Evolutionary conservation across 1,284 basidiomycete species (phyloP).

Genomic region (Ganoderma sp.): DNA sequence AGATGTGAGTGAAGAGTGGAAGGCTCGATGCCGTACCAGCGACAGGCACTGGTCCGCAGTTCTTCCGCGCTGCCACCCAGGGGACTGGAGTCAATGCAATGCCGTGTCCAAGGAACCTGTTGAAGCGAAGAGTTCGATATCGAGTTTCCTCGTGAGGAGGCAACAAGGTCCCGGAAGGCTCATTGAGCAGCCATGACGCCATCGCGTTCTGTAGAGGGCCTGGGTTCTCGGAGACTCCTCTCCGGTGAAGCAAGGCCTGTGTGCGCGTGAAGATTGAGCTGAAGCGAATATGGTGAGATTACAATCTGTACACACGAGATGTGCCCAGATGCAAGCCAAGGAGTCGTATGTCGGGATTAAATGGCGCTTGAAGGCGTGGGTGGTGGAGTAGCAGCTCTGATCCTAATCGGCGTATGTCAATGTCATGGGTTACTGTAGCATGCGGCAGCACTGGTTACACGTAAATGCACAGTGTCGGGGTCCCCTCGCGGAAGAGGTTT

Average conservation of each 20-base stretch:
- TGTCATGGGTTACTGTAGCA: constrained; percentile 6
- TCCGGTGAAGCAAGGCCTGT: constrained; percentile 4
- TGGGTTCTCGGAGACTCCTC: background rate
- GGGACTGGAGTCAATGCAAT: background rate
- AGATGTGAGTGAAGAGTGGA: background rate
- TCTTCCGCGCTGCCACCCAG: background rate
- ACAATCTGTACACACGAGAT: constrained; percentile 1
- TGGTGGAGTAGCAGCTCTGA: background rate
- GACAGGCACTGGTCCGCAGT: constrained; percentile 1
- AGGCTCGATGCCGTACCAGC: constrained; percentile 3
- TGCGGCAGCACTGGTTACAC: constrained; percentile 5
- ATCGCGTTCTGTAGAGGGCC: background rate
- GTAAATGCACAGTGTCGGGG: background rate
- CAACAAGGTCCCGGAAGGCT: constrained; percentile 6
- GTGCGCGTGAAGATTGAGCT: background rate
- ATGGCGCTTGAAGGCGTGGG: background rate
- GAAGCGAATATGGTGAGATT: constrained; percentile 5
- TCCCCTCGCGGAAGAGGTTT: constrained; percentile 4
- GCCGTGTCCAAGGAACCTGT: background rate
- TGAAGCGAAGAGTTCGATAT: background rate
- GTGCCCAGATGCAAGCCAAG: background rate
- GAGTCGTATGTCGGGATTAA: background rate
- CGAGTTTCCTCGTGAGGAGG: background rate
- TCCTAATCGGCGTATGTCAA: constrained; percentile 2
- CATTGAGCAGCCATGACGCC: constrained; percentile 6